Base-by-base conservation (phyloP, 306 rosid genomes). In the Albizia julibrissin region DNA sequence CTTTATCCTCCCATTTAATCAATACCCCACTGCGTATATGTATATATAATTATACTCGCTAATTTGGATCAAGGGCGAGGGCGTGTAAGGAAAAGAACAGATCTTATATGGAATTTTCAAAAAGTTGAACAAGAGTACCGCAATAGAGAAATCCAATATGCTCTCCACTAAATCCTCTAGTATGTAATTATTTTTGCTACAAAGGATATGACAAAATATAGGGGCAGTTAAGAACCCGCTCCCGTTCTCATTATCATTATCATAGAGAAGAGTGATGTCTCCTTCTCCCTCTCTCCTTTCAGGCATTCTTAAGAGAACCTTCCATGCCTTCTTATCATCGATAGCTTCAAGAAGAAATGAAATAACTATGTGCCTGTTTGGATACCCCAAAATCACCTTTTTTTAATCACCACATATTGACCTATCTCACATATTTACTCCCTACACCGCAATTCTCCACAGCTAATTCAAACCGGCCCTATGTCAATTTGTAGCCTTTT, bases 281-380 rank as follows among this genome's bases (percentile, higher is more conserved):
- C 19, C 68, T 18, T 47, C 21, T 73, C 62, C 67, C 46, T 61
- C 75, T 29, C 46, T 39, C 65, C 42, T 56, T 58, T 64, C 52
- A 54, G 67, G 59, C 59, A 27, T 73, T 34, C 64, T 16, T 43
- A 22, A 14, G 37, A n/a, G 22, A 37, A 40, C 47, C 24, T 72
- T 52, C 59, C 72, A 77, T 37, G 50, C 61, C 34, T 24, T 70
- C 39, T 39, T 49, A 76, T 72, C 65, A 72, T 49, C 43, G 79
- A 59, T 52, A 27, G 69, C 76, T 82, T 61, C 16, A 83, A 27
- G 34, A 68, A 76, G 75, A 79, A 62, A n/a, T 15, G 75, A 79
- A 62, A n/a, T 14, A n/a, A 62, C 65, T n/a, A 18, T 47, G 3
- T 47, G 52, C 52, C 18, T 2, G 18, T 47, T 11, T 47, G 19